phyloP scores from a whole-genome alignment of 768 basidiomycete species.

The Strobilomyces dryophilus region DNA sequence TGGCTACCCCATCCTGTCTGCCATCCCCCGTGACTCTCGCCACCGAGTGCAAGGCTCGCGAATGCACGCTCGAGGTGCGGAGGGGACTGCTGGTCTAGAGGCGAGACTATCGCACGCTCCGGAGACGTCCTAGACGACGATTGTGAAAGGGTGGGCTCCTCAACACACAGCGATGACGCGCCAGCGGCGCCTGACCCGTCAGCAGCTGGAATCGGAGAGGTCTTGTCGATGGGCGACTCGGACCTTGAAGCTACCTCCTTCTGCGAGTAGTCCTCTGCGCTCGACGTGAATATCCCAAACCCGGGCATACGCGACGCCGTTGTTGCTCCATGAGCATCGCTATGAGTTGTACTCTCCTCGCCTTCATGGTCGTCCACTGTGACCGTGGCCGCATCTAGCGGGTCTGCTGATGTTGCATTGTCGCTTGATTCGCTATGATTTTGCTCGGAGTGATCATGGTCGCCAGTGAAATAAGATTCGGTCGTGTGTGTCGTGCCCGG shows the following conservation, averaged over 20 bases:
- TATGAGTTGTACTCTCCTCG: conserved; percentile 15
- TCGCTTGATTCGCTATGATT: conserved; percentile 16
- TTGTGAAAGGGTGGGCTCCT: conserved; percentile 10
- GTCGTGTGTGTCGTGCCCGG: conserved; percentile 19
- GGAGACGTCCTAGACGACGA: conserved; percentile 19
- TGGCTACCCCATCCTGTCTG: conserved; percentile 43
- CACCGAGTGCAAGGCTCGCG: conserved; percentile 45
- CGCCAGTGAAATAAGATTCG: conserved; percentile 35
- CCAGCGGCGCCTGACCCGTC: conserved; percentile 19
- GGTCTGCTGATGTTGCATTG: conserved; percentile 30
- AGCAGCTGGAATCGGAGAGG: conserved; percentile 35
- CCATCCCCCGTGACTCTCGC: conserved; percentile 49
- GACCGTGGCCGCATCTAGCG: conserved; percentile 37
- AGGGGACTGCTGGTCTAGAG: conserved; percentile 25
- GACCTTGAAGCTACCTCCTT: conserved; percentile 7
- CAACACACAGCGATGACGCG: conserved; percentile 16
- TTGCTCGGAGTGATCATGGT: conserved; percentile 26
- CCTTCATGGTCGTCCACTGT: conserved; percentile 32
- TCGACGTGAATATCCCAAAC: conserved; percentile 39
- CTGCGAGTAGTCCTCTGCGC: conserved; percentile 22
- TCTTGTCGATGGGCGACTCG: conserved; percentile 15
- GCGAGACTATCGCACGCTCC: conserved; percentile 28
- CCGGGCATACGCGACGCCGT: conserved; percentile 38
- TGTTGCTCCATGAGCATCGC: conserved; percentile 8
- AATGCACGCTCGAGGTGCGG: conserved; percentile 30